These are phyloP conservation scores for Globisporangium yorkense DNA, from an alignment of 352 stramenopile genomes.

Conservation along the genomic window DNA sequence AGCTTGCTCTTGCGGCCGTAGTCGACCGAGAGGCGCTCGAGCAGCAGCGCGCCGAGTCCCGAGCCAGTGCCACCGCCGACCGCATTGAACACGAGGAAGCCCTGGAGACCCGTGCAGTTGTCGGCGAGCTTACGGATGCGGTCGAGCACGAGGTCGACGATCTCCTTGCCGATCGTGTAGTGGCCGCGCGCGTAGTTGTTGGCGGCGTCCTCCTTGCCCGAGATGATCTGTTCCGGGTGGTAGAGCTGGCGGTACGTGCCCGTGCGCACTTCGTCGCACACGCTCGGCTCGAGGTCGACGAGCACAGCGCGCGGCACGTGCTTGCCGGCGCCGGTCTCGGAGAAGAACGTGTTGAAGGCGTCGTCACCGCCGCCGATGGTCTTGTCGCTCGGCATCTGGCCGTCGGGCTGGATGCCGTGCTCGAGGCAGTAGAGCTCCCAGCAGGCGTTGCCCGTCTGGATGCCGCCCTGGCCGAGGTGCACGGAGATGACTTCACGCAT, in stretches of 20 bases:
- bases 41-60: conserved; percentile 94
- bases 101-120: conserved; percentile 96
- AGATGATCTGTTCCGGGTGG: conserved; percentile 98
- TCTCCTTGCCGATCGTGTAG: conserved; percentile 94
- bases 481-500: conserved; percentile 82
- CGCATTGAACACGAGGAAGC: conserved; percentile 98
- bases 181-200: conserved; percentile 93
- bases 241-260: conserved; percentile 96
- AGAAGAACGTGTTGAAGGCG: conserved; percentile 97
- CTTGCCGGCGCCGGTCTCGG: conserved; percentile 91
- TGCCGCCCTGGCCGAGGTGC: conserved; percentile 86
- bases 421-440: conserved; percentile 84
- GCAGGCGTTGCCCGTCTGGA: conserved; percentile 84
- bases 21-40: conserved; percentile 96
- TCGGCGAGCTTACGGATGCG: conserved; percentile 97
- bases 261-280: conserved; percentile 96
- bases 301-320: conserved; percentile 97
- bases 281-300: conserved; percentile 96
- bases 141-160: conserved; percentile 97
- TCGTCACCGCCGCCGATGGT: conserved; percentile 92
- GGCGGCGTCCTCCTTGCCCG: conserved; percentile 95
- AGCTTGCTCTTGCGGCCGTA: conserved; percentile 98
- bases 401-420: conserved; percentile 89
- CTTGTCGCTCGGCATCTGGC: conserved; percentile 92
- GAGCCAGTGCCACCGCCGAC: conserved; percentile 97